Evolutionary conservation across 2,329 filamentous ascomycete species (phyloP), one percentile per base, ranked within the genome.

Genomic region (Trichoderma citrinoviride): DNA sequence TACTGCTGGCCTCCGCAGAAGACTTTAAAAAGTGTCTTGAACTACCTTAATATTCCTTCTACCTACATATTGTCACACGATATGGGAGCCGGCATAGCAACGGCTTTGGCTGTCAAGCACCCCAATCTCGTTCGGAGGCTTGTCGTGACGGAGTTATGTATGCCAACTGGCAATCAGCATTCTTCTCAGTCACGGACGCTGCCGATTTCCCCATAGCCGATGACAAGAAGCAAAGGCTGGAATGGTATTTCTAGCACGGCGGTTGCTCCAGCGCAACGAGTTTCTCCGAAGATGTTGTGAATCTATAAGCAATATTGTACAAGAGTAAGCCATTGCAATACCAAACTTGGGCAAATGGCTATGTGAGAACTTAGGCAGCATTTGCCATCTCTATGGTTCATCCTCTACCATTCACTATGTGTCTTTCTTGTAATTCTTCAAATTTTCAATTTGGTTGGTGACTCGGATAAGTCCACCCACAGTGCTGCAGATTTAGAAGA

Each of bases 161-260:
- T 67, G 70, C 72, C 41, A 78, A 79, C 57, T 77, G 74, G 72
- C 77, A 79, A 57, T 70, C 79, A 1, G 78, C 79, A 0, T 80
- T 83, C 70, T 82, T 83, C 70, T 73, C 75, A 27, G 76, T 82
- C 8, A 75, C 81, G 0, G 81, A 83, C 25, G 72, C 79, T 3
- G 81, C 81, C 0, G 75, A 80, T 61, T 82, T 78, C 64, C 77
- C 83, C 64, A 79, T 82, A 65, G 69, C 69, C 0, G 79, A 77
- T 0, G 73, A 74, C 1, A 80, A 82, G 67, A 77, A 72, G 65
- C 71, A 80, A 65, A 77, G 82, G 67, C 69, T 82, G 1, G 67
- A 74, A 17, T 81, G 80, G 80, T 82, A 81, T 56, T 82, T 82
- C 64, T 82, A 72, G 64, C 80, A 82, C 40, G 72, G 72, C 0